phyloP scores from a whole-genome alignment of 306 rosid species.

The Trifolium dubium region DNA sequence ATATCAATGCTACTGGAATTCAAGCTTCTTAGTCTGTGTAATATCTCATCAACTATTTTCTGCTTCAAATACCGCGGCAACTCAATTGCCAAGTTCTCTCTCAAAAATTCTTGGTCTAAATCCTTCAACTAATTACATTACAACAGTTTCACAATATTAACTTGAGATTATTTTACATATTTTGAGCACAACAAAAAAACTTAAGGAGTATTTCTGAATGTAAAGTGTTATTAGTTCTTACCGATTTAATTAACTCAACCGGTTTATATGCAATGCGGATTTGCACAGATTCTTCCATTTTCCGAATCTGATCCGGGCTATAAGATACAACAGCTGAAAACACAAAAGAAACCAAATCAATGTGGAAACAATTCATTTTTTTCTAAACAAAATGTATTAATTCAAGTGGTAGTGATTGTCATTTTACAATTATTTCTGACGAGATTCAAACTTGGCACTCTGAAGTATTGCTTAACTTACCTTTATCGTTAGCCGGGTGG shows the following conservation, averaged over 20 bases:
- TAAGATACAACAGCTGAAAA: slow-evolving; percentile 61
- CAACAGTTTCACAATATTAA: slow-evolving; percentile 27
- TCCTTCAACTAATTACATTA: slow-evolving; percentile 60
- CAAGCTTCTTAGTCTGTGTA: slow-evolving; percentile 62
- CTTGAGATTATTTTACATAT: not conserved
- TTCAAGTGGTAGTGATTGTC: no score
- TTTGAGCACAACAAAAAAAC: no score
- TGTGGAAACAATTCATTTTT: not conserved
- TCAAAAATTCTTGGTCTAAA: slow-evolving; percentile 58
- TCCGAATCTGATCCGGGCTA: slow-evolving; percentile 84
- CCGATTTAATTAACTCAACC: slow-evolving; percentile 72
- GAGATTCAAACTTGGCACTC: no score
- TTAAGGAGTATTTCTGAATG: no score
- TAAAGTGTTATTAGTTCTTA: slow-evolving; percentile 42
- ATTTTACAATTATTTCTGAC: no score
- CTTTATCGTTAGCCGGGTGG: slow-evolving; percentile 62
- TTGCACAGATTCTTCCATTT: slow-evolving; percentile 78
- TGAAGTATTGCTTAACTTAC: slow-evolving; percentile 43
- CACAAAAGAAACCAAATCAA: not conserved
- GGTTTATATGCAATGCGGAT: slow-evolving; percentile 72
- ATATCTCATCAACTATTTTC: slow-evolving; percentile 66
- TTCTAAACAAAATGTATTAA: no score
- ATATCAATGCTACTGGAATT: slow-evolving; percentile 48
- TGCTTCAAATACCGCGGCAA: slow-evolving; percentile 71
- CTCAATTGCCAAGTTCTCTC: slow-evolving; percentile 47